A percentile compares a stretch with the other conserved stretches of the same genome.
Evolutionary conservation across 2,329 filamentous ascomycete genomes (phyloP).

Genomic region (Cercospora berteroae): DNA sequence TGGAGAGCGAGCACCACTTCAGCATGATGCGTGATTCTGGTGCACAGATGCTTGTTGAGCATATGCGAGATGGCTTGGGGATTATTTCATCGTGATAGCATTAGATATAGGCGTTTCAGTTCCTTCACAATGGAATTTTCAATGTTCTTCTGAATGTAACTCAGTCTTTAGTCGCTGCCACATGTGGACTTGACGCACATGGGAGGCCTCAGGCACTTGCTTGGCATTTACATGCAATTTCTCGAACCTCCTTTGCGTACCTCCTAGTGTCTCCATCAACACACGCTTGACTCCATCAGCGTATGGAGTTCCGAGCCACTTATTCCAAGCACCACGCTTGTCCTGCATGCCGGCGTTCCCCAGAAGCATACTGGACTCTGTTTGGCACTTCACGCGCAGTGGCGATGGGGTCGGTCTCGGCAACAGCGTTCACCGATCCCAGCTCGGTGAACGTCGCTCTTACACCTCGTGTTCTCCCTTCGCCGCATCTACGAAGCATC

Average conservation of each 20-base stretch:
- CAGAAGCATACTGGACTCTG: not conserved
- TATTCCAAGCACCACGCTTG: not conserved
- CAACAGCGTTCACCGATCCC: not conserved
- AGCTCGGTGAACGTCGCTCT: not conserved
- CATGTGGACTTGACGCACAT: not conserved
- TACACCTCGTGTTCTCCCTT: not conserved
- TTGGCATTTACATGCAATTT: not conserved
- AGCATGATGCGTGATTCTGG: conserved; percentile 39
- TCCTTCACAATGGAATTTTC: not conserved
- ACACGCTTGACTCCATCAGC: not conserved
- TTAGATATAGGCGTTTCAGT: not conserved
- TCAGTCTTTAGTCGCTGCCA: not conserved
- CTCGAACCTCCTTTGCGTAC: not conserved
- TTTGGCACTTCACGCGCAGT: not conserved
- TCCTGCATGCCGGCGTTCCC: not conserved
- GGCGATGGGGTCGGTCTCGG: not conserved
- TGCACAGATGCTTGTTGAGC: conserved; percentile 9
- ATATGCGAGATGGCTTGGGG: not conserved
- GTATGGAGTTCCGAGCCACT: not conserved
- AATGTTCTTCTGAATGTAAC: not conserved
- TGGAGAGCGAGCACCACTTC: conserved; percentile 43
- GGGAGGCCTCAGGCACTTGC: not conserved
- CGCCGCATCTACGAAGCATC: not conserved
- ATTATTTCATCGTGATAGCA: not conserved
- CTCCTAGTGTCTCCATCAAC: not conserved